Evolutionary conservation across 2,329 filamentous ascomycete species (phyloP).

Genomic region (Coniella vitis): DNA sequence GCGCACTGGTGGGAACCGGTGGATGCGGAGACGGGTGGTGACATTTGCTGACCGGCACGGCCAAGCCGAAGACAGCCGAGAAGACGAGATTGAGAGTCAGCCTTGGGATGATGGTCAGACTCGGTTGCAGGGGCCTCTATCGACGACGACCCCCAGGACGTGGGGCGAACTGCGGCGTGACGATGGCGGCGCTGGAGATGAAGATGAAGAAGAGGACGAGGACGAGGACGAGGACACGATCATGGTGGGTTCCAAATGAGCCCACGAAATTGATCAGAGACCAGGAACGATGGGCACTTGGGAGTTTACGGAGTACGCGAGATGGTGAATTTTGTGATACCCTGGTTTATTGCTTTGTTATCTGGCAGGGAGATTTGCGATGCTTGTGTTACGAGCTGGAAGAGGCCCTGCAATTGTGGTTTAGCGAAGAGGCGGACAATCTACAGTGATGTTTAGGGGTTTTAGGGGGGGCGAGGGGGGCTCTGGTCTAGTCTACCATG

Average conservation of each 20-base stretch:
- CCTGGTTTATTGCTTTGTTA: too few species aligned
- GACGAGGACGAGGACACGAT: slow-evolving; percentile 16
- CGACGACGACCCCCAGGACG: slow-evolving; percentile 28
- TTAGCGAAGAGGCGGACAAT: too few species aligned
- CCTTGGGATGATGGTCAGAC: not conserved
- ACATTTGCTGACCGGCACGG: slow-evolving; percentile 5
- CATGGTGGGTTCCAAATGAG: slow-evolving; percentile 19
- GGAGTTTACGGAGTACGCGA: too few species aligned
- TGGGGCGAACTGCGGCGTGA: slow-evolving; percentile 27
- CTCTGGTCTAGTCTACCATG: too few species aligned
- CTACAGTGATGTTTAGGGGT: too few species aligned
- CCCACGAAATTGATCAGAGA: too few species aligned
- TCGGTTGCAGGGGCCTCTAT: slow-evolving; percentile 20
- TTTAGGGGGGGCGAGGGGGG: too few species aligned
- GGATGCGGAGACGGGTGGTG: slow-evolving; percentile 8
- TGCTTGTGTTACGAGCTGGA: too few species aligned
- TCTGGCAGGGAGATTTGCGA: too few species aligned
- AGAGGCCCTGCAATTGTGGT: too few species aligned
- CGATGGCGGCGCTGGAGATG: not conserved
- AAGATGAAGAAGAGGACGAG: slow-evolving; percentile 19
- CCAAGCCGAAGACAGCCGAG: not conserved
- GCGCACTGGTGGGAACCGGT: slow-evolving; percentile 7
- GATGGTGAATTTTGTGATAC: too few species aligned
- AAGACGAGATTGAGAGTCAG: not conserved
- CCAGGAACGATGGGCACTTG: not conserved